These are phyloP conservation scores for Rhodomyrtus psidioides DNA, from an alignment of 441 rosid species.

Conservation along the genomic window DNA sequence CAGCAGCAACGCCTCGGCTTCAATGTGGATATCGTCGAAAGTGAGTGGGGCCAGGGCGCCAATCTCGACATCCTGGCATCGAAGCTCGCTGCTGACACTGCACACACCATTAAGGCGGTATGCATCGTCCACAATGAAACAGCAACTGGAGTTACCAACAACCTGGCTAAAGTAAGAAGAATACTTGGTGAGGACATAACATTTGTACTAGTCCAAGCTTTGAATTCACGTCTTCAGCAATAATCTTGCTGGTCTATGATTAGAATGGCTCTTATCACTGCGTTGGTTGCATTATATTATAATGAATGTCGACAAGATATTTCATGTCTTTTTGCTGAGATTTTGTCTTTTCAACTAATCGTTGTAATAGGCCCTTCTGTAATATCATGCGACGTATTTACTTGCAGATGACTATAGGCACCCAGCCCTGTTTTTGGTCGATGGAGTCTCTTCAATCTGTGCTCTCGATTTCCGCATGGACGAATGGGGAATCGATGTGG, in stretches of 20 bases:
- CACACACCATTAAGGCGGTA: conserved; percentile 81
- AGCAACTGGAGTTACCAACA: conserved; percentile 92
- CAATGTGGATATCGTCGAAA: conserved; percentile 84
- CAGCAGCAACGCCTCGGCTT: conserved; percentile 96
- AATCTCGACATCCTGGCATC: conserved; percentile 67
- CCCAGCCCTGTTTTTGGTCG: conserved; percentile 82
- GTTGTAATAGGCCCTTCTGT: not conserved
- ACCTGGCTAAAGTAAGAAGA: conserved; percentile 74
- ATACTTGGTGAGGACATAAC: conserved; percentile 53
- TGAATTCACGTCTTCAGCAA: not conserved
- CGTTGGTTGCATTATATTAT: not conserved
- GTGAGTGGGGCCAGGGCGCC: conserved; percentile 98
- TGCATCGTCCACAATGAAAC: conserved; percentile 97
- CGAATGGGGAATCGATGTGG: conserved; percentile 95
- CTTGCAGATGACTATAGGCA: conserved; percentile 76
- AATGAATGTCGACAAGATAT: not conserved
- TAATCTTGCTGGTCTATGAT: not conserved
- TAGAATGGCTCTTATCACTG: not conserved
- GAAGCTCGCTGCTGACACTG: conserved; percentile 69
- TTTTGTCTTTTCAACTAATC: not conserved
- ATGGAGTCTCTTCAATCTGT: conserved; percentile 94
- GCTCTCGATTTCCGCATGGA: conserved; percentile 97
- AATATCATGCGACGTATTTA: not conserved
- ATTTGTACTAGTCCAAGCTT: not conserved
- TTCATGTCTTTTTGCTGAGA: not conserved